Base-by-base conservation (phyloP, 2,329 filamentous ascomycete species). In the Xylariaceae sp. region DNA sequence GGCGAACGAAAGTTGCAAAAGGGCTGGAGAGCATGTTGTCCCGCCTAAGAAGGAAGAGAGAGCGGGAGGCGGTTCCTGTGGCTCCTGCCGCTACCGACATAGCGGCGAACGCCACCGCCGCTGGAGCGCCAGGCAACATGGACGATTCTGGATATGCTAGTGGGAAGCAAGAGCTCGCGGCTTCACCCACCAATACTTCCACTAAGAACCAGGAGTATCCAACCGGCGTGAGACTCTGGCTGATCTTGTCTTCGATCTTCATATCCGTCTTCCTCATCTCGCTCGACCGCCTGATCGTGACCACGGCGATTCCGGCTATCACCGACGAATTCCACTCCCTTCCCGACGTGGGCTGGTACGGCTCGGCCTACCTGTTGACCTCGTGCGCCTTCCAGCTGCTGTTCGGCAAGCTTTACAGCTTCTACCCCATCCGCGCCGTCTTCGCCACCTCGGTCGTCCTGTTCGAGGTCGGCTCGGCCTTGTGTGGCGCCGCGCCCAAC, bases 351-450 rank as follows among this genome's bases (percentile, higher is more conserved):
- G 60, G 62, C 18, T 65, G 62, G 62, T 66, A 65, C 41, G 61
- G 60, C 15, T 58, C 56, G n/a, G 61, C 59, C 15, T 66, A 63
- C 39, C 43, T 65, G 38, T 43, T 65, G 12, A 63, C 60, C 1
- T 57, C 55, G 28, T 60, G 57, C 31, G 52, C 60, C 34, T 66
- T 65, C 40, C 64, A 67, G 50, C 59, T 66, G 15, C 43, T 62
- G 28, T 67, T 62, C 31, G 63, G 64, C 40, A 65, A 64, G 44
- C 40, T 65, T 24, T 68, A 65, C 47, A 60, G 52, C 31, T 62
- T 65, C 48, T 64, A 57, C 48, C 55, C 56, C 34, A 48, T 66
- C 41, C 64, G 63, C 40, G 31, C 33, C 13, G 47, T 54, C 37
- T 63, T 61, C 40, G 45, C 63, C n/a, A 23, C 42, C 16, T 47